These are phyloP conservation scores for Xylaria telfairii DNA, from an alignment of 495 filamentous ascomycete species.

Conservation along the genomic window DNA sequence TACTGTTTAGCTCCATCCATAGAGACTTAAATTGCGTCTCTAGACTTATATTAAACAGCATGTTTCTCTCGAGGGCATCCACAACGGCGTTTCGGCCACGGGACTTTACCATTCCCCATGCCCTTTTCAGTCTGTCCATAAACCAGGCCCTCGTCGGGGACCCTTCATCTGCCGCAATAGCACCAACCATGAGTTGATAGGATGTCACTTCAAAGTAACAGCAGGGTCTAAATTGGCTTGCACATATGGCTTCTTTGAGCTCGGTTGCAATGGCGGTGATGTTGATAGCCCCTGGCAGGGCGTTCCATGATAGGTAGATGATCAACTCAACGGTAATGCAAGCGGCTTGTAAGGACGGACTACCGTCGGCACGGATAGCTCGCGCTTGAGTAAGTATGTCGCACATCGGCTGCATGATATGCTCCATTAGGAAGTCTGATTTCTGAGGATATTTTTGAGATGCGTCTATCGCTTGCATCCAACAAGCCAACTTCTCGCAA, in stretches of 20 bases:
- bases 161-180: slow-evolving; percentile 30
- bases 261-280: slow-evolving; percentile 30
- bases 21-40: neutral
- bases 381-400: neutral
- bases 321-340: slow-evolving; percentile 7
- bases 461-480: neutral
- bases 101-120: slow-evolving; percentile 10
- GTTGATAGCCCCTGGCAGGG: slow-evolving; percentile 18
- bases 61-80: neutral
- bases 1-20: slow-evolving; percentile 1
- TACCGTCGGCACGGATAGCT: neutral
- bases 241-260: slow-evolving; percentile 27
- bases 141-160: slow-evolving; percentile 36
- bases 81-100: neutral
- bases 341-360: neutral
- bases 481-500: neutral
- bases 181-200: slow-evolving; percentile 35
- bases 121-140: slow-evolving; percentile 28
- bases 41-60: neutral
- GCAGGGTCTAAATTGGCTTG: slow-evolving; percentile 31
- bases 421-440: slow-evolving; percentile 10
- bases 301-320: slow-evolving; percentile 1
- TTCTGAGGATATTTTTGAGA: neutral
- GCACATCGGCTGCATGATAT: slow-evolving; percentile 6
- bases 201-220: slow-evolving; percentile 35